Base-by-base conservation (phyloP, 257 asterid genomes). In the Cinchona pubescens region DNA sequence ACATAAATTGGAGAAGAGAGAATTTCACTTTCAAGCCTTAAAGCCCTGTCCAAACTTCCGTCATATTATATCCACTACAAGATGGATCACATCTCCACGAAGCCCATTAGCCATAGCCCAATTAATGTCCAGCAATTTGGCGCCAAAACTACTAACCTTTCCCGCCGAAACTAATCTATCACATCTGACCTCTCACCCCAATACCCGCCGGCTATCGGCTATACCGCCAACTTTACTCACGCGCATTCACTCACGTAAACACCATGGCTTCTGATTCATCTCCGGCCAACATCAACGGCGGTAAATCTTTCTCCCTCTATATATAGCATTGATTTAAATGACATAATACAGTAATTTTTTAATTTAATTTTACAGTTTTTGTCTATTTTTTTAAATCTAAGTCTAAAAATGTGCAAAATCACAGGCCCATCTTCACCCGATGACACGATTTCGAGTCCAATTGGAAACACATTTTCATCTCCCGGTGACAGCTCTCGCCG, bases 201-300 rank as follows among this genome's bases (percentile, higher is more conserved):
- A 38, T 46, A 10, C 72, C 53, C 46, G 58, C 30, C 48, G 64
- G 67, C 43, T 53, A 32, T n/a, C n/a, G n/a, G n/a, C n/a, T 25
- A 34, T 72, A 12, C 42, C 56, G 9, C 32, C 15, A 55, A 32
- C 62, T 67, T 12, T 77, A 38, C 35, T 27, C 79, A 15, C 72
- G 6, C 67, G 1, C 51, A n/a, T 51, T 62, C 9, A 10, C n/a
- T 55, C 21, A 25, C 59, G 14, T 64, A 13, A 19, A 25, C 49
- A 38, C 32, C 15, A 94, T 91, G 98, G 97, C 92, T 80, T 91
- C 97, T 79, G 95, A 88, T 79, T 91, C 95, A 11, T 87, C 97
- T 80, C 96, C 96, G 49, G 69, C 73, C 30, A 79, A 81, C 78
- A 40, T 61, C 63, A 85, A 49, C 34, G 88, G 78, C 35, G 92